Evolutionary conservation across 2,329 filamentous ascomycete genomes (phyloP).

Genomic region (Scedosporium apiospermum): DNA sequence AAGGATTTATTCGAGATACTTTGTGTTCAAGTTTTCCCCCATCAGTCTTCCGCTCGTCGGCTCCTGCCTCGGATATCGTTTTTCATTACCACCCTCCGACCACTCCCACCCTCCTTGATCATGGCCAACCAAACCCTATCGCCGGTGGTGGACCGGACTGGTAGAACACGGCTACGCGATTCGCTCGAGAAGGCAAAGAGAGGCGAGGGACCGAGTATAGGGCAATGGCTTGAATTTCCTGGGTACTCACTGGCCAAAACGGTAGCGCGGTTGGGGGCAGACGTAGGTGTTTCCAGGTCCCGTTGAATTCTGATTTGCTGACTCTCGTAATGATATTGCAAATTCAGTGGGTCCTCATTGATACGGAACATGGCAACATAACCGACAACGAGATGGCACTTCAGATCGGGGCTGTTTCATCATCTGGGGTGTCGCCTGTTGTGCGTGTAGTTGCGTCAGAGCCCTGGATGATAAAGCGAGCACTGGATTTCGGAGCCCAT

Average conservation of each 20-base stretch:
- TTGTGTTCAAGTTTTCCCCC: too few species aligned
- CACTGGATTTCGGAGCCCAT: slow-evolving; percentile 19
- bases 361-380: slow-evolving; percentile 44
- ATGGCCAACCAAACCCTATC: too few species aligned
- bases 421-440: slow-evolving; percentile 31
- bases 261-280: slow-evolving; percentile 18
- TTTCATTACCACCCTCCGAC: too few species aligned
- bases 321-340: slow-evolving; percentile 5
- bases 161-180: slow-evolving; percentile 19
- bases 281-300: slow-evolving; percentile 9
- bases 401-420: slow-evolving; percentile 41
- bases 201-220: slow-evolving; percentile 18
- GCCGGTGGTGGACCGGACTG: slow-evolving; percentile 8
- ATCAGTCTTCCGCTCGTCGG: too few species aligned
- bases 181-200: slow-evolving; percentile 18
- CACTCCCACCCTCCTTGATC: too few species aligned
- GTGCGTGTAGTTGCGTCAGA: slow-evolving; percentile 43
- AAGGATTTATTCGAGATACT: too few species aligned
- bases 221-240: slow-evolving; percentile 22
- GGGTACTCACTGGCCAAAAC: slow-evolving; percentile 21
- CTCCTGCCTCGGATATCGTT: too few species aligned
- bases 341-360: slow-evolving; percentile 48
- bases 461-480: slow-evolving; percentile 22
- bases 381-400: slow-evolving; percentile 44
- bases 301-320: too few species aligned